Base-by-base conservation (phyloP, 768 basidiomycete genomes). In the Astraeus odoratus region DNA sequence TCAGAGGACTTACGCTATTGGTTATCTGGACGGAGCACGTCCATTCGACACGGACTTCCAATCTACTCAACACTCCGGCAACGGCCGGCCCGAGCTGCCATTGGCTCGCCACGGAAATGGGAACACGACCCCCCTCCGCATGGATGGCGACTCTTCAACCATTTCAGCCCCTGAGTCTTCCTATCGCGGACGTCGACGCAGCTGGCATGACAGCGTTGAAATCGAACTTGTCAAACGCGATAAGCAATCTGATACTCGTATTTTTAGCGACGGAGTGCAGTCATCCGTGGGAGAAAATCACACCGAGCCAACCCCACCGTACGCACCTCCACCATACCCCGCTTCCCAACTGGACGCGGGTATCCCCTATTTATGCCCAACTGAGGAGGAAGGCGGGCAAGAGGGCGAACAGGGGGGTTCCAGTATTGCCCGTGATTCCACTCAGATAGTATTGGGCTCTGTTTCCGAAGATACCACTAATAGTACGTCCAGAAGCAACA, bases 281-380 rank as follows among this genome's bases (percentile, higher is more conserved):
- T 20, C 23, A n/a, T n/a, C n/a, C n/a, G n/a, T n/a, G n/a, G n/a
- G n/a, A n/a, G n/a, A n/a, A n/a, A n/a, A n/a, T 16, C 22, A 37
- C 13, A 13, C 46, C 18, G 53, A 61, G 13, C 50, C 64, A n/a
- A 56, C 57, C 4, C 67, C 71, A 4, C 66, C 67, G 2, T 66
- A 69, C 47, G 50, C 57, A 12, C 54, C 44, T 15, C 51, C 56
- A 23, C 22, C 26, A 2, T 22, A 39, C 30, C 43, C 7, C 8
- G 22, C 20, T 22, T 33, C 46, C 10, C 30, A 36, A 39, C 37
- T 41, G 31, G 8, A 19, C 16, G 6, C 30, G 10, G 30, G 43
- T 44, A 12, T 5, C 30, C 29, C 42, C 13, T 20, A n/a, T 12
- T 23, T 13, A 22, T 45, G 31, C 19, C 16, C 20, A 8, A 18